A percentile compares a stretch with the other conserved stretches of the same genome.
These are phyloP conservation scores for Posidonia oceanica DNA, from an alignment of 116 monocot species.

Conservation along the genomic window DNA sequence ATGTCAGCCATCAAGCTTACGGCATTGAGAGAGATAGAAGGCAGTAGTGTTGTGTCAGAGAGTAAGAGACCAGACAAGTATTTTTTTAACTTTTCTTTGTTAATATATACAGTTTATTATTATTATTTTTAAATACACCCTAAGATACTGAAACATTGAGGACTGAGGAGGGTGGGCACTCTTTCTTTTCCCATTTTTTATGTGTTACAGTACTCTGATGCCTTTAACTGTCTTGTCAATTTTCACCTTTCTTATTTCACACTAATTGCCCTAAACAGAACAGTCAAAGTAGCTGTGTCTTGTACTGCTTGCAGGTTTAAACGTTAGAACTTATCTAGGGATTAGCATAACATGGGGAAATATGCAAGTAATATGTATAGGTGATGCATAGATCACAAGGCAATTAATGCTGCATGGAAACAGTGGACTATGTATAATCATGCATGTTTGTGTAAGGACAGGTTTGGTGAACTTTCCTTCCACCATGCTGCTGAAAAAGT, in stretches of 20 bases:
- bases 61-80: background rate
- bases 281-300: slow-evolving; percentile 8
- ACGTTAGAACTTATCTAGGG: background rate
- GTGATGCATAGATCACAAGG: too few species aligned
- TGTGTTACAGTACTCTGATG: background rate
- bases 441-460: too few species aligned
- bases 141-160: too few species aligned
- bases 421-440: too few species aligned
- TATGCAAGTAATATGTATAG: too few species aligned
- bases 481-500: too few species aligned
- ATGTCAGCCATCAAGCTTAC: slow-evolving; percentile 83
- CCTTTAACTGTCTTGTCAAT: slow-evolving; percentile 15
- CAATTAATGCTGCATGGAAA: too few species aligned
- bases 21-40: slow-evolving; percentile 26
- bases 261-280: background rate
- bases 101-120: background rate
- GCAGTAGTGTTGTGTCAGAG: slow-evolving; percentile 13
- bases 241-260: slow-evolving; percentile 10
- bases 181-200: too few species aligned
- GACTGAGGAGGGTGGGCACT: too few species aligned
- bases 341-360: slow-evolving; percentile 2
- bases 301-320: slow-evolving; percentile 5
- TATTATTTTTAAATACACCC: too few species aligned
- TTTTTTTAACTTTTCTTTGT: background rate
- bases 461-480: too few species aligned